phyloP scores from a whole-genome alignment of 805 yeast genomes.

The Candida bentonensis region DNA sequence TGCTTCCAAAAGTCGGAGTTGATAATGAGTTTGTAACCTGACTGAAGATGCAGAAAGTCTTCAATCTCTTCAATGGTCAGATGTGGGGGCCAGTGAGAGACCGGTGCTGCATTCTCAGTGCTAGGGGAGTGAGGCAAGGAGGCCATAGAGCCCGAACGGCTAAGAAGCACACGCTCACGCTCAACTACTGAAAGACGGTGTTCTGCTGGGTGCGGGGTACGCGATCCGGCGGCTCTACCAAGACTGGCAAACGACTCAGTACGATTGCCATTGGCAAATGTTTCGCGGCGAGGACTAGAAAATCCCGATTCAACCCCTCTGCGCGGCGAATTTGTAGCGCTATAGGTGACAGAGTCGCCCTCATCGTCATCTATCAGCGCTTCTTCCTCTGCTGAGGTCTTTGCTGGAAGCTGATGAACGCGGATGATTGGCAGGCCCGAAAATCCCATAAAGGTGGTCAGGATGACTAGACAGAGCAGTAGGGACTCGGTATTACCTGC shows the following conservation, averaged over 20 bases:
- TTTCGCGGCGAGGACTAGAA: not conserved
- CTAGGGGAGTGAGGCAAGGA: not conserved
- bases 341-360: not conserved
- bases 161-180: not conserved
- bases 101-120: not conserved
- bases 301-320: not conserved
- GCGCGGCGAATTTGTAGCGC: not conserved
- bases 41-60: conserved; percentile 1
- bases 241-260: not conserved
- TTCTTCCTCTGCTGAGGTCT: not conserved
- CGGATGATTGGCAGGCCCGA: conserved; percentile 7
- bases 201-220: not conserved
- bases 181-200: conserved; percentile 2
- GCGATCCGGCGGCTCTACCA: not conserved
- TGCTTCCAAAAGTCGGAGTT: conserved; percentile 34
- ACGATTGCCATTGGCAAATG: not conserved
- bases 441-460: conserved; percentile 5
- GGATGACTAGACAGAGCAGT: conserved; percentile 30
- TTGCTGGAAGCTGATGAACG: not conserved
- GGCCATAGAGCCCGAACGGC: not conserved
- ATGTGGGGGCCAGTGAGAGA: not conserved
- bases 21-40: conserved; percentile 10
- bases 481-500: conserved; percentile 15
- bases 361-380: not conserved
- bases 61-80: not conserved